A percentile compares a stretch with the other conserved stretches of the same genome.
These are phyloP conservation scores for Claviceps purpurea DNA, from an alignment of 2,329 filamentous ascomycete genomes.

Conservation along the genomic window DNA sequence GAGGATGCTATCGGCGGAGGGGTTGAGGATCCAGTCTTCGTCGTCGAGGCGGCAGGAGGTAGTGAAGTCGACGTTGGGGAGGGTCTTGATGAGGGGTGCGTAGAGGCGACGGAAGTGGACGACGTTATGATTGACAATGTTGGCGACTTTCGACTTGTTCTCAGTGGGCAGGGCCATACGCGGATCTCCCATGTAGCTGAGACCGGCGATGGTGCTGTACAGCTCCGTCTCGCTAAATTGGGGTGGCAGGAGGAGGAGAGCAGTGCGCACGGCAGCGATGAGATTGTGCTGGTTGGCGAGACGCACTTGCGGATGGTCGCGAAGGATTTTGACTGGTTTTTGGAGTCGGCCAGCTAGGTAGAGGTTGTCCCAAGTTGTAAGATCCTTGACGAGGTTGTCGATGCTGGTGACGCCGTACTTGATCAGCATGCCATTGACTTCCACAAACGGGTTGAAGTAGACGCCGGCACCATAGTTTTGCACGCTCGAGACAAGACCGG, in stretches of 20 bases:
- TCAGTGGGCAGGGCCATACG: slow-evolving; percentile 86
- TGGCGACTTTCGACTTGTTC: slow-evolving; percentile 81
- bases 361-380: slow-evolving; percentile 83
- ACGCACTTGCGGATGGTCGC: slow-evolving; percentile 83
- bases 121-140: slow-evolving; percentile 88
- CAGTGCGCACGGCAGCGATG: slow-evolving; percentile 78
- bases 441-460: slow-evolving; percentile 95
- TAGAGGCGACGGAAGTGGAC: slow-evolving; percentile 86
- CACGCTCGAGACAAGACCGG: slow-evolving; percentile 68
- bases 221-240: slow-evolving; percentile 77
- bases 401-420: slow-evolving; percentile 97
- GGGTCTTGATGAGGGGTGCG: slow-evolving; percentile 71
- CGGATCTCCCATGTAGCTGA: slow-evolving; percentile 93
- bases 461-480: slow-evolving; percentile 92
- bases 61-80: slow-evolving; percentile 76
- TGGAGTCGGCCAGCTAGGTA: slow-evolving; percentile 95
- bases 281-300: slow-evolving; percentile 94
- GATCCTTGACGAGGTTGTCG: slow-evolving; percentile 73
- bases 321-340: slow-evolving; percentile 94
- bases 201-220: slow-evolving; percentile 80
- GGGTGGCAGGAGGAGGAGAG: slow-evolving; percentile 71
- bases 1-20: slow-evolving; percentile 50
- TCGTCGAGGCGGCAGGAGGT: slow-evolving; percentile 33
- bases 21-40: slow-evolving; percentile 26
- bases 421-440: slow-evolving; percentile 86